phyloP scores from a whole-genome alignment of 2,329 filamentous ascomycete genomes.

The Botrytis cinerea region DNA sequence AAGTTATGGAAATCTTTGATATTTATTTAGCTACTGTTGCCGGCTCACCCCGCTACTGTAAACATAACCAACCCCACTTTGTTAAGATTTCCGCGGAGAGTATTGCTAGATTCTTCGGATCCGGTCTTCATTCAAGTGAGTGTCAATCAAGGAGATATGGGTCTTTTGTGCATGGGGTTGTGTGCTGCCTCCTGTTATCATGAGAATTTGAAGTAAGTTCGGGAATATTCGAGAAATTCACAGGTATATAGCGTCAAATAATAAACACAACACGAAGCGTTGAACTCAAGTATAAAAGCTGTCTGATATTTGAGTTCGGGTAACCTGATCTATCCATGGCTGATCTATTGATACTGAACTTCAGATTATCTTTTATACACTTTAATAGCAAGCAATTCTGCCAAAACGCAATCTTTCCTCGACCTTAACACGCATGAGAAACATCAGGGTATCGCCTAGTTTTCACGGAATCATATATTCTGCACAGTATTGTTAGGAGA shows the following conservation, averaged over 20 bases:
- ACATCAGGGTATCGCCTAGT: constrained; percentile 23
- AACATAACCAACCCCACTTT: constrained; percentile 13
- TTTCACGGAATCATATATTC: constrained; percentile 23
- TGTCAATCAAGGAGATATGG: neutral
- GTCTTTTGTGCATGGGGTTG: neutral
- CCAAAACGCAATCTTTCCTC: constrained; percentile 25
- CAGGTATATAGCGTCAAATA: neutral
- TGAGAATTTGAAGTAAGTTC: neutral
- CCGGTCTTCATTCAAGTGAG: neutral
- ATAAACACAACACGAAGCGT: neutral
- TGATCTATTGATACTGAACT: constrained; percentile 19
- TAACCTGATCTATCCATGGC: constrained; percentile 13
- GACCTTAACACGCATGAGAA: constrained; percentile 24
- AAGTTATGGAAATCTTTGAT: constrained; percentile 5
- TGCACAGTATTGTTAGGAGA: constrained; percentile 7
- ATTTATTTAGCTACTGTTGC: constrained; percentile 17
- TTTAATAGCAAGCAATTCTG: constrained; percentile 23
- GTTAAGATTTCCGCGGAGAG: constrained; percentile 1
- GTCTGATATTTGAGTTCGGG: constrained; percentile 21
- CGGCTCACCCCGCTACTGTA: constrained; percentile 20
- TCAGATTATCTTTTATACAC: constrained; percentile 16
- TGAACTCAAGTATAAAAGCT: constrained; percentile 6
- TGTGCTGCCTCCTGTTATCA: neutral
- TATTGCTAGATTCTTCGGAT: constrained; percentile 10
- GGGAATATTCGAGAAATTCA: neutral